Evolutionary conservation across 306 rosid species (phyloP).

Genomic region (Prunus mume): DNA sequence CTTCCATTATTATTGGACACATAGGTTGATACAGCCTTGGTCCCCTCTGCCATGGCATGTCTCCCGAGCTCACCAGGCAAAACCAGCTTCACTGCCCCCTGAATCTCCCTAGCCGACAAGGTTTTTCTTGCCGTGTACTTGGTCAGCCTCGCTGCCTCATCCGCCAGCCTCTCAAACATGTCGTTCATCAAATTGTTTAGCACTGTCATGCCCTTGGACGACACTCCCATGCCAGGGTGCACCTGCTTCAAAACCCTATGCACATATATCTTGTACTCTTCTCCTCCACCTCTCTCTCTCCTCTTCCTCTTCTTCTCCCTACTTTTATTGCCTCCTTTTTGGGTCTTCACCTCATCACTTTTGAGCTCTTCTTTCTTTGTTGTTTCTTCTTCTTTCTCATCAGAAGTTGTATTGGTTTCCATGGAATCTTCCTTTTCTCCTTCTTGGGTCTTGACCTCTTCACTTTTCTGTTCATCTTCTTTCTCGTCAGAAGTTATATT

Average conservation of each 20-base stretch:
- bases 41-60: slow-evolving; percentile 74
- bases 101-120: slow-evolving; percentile 55
- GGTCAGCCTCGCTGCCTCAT: slow-evolving; percentile 50
- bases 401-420: slow-evolving; percentile 1
- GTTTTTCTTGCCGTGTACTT: slow-evolving; percentile 41
- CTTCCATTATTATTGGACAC: slow-evolving; percentile 14
- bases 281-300: slow-evolving; percentile 21
- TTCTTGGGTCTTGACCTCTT: not conserved
- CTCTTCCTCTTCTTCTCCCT: slow-evolving; percentile 23
- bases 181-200: slow-evolving; percentile 72
- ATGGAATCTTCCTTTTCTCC: not conserved
- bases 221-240: slow-evolving; percentile 69
- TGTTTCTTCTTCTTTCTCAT: not conserved
- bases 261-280: slow-evolving; percentile 67
- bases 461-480: not conserved
- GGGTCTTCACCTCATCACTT: slow-evolving; percentile 1
- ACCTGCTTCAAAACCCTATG: slow-evolving; percentile 67
- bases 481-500: not conserved
- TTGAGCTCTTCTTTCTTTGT: not conserved
- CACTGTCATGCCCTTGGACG: slow-evolving; percentile 53
- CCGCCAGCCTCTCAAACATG: slow-evolving; percentile 73
- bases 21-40: slow-evolving; percentile 48
- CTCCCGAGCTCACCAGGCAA: slow-evolving; percentile 63
- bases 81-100: slow-evolving; percentile 64
- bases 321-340: not conserved